Percentiles rank a stretch among this genome's conserved stretches.
Evolutionary conservation across 2,329 filamentous ascomycete species (phyloP).

Genomic region (Penicillium sp.): DNA sequence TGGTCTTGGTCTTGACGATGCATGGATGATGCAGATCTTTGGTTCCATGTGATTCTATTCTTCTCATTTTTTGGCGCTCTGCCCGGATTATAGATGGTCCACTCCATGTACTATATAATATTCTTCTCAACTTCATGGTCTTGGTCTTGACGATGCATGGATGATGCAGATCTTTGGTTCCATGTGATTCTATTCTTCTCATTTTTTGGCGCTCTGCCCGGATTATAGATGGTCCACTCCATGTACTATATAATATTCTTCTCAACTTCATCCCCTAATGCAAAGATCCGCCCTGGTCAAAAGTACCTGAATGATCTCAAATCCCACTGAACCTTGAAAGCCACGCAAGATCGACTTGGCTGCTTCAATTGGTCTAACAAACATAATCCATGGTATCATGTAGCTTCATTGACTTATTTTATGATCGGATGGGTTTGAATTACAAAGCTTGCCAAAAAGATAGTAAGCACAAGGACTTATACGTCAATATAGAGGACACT

Average conservation of each 20-base stretch:
- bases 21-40: conserved; percentile 26
- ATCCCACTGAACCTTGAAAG: too few relatives aligned
- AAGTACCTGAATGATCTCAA: too few relatives aligned
- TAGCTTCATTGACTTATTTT: too few relatives aligned
- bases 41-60: conserved; percentile 1
- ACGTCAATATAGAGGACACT: too few relatives aligned
- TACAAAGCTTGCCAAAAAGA: too few relatives aligned
- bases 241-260: not conserved
- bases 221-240: not conserved
- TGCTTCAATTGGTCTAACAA: too few relatives aligned
- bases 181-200: not conserved
- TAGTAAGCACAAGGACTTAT: too few relatives aligned
- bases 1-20: conserved; percentile 21
- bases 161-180: conserved; percentile 25
- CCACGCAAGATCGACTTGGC: too few relatives aligned
- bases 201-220: not conserved
- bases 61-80: not conserved
- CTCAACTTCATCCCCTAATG: not conserved
- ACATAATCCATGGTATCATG: too few relatives aligned
- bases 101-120: not conserved
- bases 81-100: not conserved
- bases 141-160: conserved; percentile 22
- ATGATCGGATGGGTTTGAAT: too few relatives aligned
- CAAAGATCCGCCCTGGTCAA: too few relatives aligned
- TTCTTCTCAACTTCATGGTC: too few relatives aligned